phyloP scores from a whole-genome alignment of 169 alveolate genomes.

The Plasmodium cynomolgi region DNA sequence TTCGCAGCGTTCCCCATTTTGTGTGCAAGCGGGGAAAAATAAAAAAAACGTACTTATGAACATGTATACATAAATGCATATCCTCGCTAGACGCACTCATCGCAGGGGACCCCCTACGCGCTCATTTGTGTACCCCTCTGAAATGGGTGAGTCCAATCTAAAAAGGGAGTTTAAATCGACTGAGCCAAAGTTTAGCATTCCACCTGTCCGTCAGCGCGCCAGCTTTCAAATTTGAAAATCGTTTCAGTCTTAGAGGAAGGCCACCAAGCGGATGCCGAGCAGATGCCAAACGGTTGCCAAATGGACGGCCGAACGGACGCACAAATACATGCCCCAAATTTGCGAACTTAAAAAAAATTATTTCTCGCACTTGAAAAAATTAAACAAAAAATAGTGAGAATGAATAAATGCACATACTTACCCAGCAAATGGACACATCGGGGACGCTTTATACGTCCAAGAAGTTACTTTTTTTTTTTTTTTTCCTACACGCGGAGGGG shows the following conservation, averaged over 20 bases:
- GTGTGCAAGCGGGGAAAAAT: slow-evolving; percentile 11
- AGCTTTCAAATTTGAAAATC: neutral
- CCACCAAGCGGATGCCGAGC: no score
- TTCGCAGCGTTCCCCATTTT: slow-evolving; percentile 62
- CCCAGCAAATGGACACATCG: neutral
- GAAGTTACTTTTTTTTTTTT: neutral
- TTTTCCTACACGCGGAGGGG: neutral
- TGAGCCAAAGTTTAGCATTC: neutral
- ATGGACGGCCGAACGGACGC: neutral
- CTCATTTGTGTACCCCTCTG: neutral
- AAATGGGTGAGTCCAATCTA: neutral
- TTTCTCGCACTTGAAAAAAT: neutral
- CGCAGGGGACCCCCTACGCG: neutral
- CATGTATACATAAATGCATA: neutral
- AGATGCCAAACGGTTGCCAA: neutral
- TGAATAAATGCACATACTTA: neutral
- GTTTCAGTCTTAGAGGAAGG: neutral
- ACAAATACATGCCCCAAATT: neutral
- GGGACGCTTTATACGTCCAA: neutral
- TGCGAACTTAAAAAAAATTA: slow-evolving; percentile 7
- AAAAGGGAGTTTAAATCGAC: neutral
- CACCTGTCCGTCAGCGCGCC: neutral
- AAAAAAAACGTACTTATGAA: neutral
- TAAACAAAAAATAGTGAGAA: slow-evolving; percentile 1
- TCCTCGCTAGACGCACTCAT: neutral